These are phyloP conservation scores for Lentinula detonsa DNA, from an alignment of 768 basidiomycete genomes.

Conservation along the genomic window DNA sequence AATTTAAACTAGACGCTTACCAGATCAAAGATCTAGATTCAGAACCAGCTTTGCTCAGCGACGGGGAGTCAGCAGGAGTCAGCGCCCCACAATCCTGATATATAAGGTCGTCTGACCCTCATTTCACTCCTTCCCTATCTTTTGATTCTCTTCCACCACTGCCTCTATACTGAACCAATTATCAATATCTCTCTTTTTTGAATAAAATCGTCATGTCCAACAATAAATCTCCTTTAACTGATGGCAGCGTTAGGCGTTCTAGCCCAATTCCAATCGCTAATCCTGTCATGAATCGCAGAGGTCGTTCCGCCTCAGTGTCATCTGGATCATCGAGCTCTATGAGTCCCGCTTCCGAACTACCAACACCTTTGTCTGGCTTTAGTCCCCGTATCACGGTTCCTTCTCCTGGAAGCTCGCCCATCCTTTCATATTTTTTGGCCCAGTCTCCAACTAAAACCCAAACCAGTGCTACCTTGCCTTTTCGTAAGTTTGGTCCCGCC, in stretches of 20 bases:
- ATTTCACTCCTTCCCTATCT: neutral
- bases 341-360: slow-evolving; percentile 28
- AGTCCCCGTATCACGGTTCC: slow-evolving; percentile 38
- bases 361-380: slow-evolving; percentile 43
- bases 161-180: neutral
- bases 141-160: neutral
- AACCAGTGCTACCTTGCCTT: slow-evolving; percentile 49
- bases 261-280: slow-evolving; percentile 59
- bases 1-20: neutral
- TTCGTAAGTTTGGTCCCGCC: slow-evolving; percentile 49
- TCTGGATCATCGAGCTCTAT: slow-evolving; percentile 47
- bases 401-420: slow-evolving; percentile 62
- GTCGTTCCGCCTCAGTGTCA: slow-evolving; percentile 59
- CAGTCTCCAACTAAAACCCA: slow-evolving; percentile 53
- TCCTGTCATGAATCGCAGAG: slow-evolving; percentile 29
- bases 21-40: neutral
- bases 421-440: slow-evolving; percentile 61
- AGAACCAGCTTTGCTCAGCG: neutral
- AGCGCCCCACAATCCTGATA: neutral
- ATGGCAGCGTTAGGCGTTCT: slow-evolving; percentile 41
- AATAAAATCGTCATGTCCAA: slow-evolving; percentile 21
- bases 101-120: slow-evolving; percentile 4
- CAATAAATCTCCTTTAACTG: slow-evolving; percentile 17
- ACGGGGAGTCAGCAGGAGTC: neutral
- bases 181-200: slow-evolving; percentile 1